Base-by-base conservation (phyloP, 192 early-diverging fungal genomes). In the Coemansia sp. region DNA sequence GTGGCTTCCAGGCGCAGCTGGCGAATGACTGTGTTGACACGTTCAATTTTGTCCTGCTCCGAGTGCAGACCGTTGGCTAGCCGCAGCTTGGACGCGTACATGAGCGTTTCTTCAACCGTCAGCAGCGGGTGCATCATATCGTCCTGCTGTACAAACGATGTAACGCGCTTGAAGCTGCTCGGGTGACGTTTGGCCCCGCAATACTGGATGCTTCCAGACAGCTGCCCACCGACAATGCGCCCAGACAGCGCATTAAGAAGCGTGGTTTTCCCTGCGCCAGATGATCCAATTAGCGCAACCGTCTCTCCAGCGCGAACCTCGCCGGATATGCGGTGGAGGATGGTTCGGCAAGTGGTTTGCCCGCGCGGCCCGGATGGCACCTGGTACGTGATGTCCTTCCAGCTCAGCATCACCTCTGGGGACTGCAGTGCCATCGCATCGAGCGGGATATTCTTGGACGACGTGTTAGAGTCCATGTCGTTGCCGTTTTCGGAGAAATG, bases 201-300 rank as follows among this genome's bases (percentile, higher is more conserved):
- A 51, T 82, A 81, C 31, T 78, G 67, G 27, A 87, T 76, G 29
- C 60, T 62, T 3, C 87, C 86, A 0, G 80, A 72, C 27, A 86
- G 72, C 22, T 62, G 59, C 44, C 86, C 86, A 22, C 77, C 82
- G 33, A 83, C 74, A 31, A 83, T 75, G 44, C 88, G 89, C 3
- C 86, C 87, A 7, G 88, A 88, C 24, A 93, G 71, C 2, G 91
- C 83, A 68, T 92, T 90, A 23, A 97, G 79, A n/a, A 95, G 66
- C 3, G 89, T 93, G 7, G 92, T 88, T 77, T 95, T 97, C 32
- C 94, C 95, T 7, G 94, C 91, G 12, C 95, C 95, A 25, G 87
- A 89, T 3, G 92, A 92, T 0, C 95, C 96, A 86, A 97, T 96
- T 18, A 98, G 87, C 2, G 91, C 93, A 57, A 91, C 82, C 52